Evolutionary conservation across 2,329 filamentous ascomycete species (phyloP).

Genomic region (Cercospora sojina): DNA sequence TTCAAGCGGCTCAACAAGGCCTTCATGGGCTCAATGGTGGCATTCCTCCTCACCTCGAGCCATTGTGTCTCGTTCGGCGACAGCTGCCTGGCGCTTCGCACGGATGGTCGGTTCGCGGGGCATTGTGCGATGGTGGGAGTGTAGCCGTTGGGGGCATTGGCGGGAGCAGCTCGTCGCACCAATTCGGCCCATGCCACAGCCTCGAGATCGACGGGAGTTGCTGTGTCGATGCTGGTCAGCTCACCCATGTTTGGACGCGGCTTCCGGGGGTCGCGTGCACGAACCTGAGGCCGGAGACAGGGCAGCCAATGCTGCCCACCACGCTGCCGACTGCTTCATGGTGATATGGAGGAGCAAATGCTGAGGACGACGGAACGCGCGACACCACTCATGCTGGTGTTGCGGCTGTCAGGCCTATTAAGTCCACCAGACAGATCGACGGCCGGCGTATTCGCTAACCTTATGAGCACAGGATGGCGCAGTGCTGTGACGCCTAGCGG

Average conservation of each 20-base stretch:
- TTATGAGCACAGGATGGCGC: background rate
- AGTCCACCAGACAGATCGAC: background rate
- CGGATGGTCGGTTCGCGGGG: conserved; percentile 65
- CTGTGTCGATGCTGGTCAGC: background rate
- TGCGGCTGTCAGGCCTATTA: background rate
- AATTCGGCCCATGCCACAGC: background rate
- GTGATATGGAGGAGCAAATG: background rate
- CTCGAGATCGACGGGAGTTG: background rate
- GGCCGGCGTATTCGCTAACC: background rate
- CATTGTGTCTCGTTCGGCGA: conserved; percentile 71
- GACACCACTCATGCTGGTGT: background rate
- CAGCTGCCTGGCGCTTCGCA: conserved; percentile 63
- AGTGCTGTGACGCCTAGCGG: background rate
- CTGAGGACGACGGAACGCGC: background rate
- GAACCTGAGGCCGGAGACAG: background rate
- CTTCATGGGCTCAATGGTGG: conserved; percentile 72
- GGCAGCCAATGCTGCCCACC: background rate
- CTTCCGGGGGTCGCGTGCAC: background rate
- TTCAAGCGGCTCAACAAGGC: conserved; percentile 69
- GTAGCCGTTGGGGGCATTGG: conserved; percentile 67
- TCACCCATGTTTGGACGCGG: background rate
- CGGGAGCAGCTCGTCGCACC: conserved; percentile 37
- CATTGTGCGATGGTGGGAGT: conserved; percentile 67
- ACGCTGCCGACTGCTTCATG: background rate
- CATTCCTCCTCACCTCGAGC: conserved; percentile 68